These are phyloP conservation scores for Penicillium paradoxum DNA, from an alignment of 495 filamentous ascomycete genomes.

Conservation along the genomic window DNA sequence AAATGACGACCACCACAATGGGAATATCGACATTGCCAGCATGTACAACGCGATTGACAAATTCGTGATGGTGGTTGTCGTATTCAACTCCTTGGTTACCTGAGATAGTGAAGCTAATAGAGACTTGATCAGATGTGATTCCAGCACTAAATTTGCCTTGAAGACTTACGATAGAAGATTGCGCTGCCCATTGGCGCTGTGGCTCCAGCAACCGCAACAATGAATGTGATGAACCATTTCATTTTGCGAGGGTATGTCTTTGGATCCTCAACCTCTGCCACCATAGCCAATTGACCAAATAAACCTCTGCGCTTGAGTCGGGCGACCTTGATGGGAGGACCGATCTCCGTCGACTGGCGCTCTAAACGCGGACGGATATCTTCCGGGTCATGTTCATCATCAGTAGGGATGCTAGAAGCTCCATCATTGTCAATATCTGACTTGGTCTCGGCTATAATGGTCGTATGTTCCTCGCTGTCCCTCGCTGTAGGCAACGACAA, in stretches of 20 bases:
- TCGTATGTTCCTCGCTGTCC: slow-evolving; percentile 3
- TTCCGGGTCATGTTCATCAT: slow-evolving; percentile 19
- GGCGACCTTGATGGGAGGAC: slow-evolving; percentile 47
- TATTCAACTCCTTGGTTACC: slow-evolving; percentile 60
- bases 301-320: slow-evolving; percentile 67
- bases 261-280: slow-evolving; percentile 79
- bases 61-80: slow-evolving; percentile 70
- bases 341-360: slow-evolving; percentile 24
- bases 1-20: slow-evolving; percentile 92
- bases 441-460: background rate
- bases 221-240: slow-evolving; percentile 83
- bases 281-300: slow-evolving; percentile 62
- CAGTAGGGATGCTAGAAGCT: slow-evolving; percentile 7
- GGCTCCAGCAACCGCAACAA: slow-evolving; percentile 70
- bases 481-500: slow-evolving; percentile 1
- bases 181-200: slow-evolving; percentile 80
- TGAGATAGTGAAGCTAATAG: slow-evolving; percentile 62
- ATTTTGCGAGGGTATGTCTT: slow-evolving; percentile 63
- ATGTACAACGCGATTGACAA: slow-evolving; percentile 83
- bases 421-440: slow-evolving; percentile 7
- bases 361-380: slow-evolving; percentile 2
- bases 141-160: background rate
- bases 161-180: slow-evolving; percentile 73
- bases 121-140: background rate
- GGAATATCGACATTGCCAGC: slow-evolving; percentile 85